Percentiles rank a stretch among this genome's conserved stretches.
Conservation (phyloP, 1,139 yeast species). For the Geotrichum reessii region DNA sequence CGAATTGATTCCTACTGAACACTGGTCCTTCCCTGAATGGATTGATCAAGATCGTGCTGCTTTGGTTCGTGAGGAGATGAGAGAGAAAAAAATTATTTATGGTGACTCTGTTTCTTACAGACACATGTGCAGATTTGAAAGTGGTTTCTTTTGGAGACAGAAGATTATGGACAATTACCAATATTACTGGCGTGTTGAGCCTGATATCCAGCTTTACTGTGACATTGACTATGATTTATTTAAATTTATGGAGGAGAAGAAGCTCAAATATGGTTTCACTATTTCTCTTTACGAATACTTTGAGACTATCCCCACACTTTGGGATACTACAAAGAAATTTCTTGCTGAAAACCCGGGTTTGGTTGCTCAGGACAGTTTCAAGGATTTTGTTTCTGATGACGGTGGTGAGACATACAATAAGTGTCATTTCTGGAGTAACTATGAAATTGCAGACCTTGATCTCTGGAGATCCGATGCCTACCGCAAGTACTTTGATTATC, state of each 20-base stretch:
- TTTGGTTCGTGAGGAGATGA: conserved; percentile 45
- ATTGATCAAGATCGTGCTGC: conserved; percentile 61
- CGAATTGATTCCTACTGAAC: conserved; percentile 61
- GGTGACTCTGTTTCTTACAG: conserved; percentile 66
- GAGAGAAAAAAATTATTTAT: conserved; percentile 50
- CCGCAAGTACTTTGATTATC: conserved; percentile 57
- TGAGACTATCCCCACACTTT: conserved; percentile 73
- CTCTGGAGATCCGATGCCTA: conserved; percentile 71
- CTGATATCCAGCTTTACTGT: conserved; percentile 74
- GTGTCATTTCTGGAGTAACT: conserved; percentile 93
- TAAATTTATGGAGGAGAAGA: conserved; percentile 74
- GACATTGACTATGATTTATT: conserved; percentile 81
- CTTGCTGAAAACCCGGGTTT: conserved; percentile 59
- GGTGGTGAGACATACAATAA: conserved; percentile 62
- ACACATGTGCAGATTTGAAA: conserved; percentile 90
- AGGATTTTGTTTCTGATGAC: conserved; percentile 67
- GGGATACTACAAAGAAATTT: conserved; percentile 71
- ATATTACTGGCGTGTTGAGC: conserved; percentile 96
- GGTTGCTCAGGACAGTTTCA: conserved; percentile 49
- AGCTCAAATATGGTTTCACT: conserved; percentile 72
- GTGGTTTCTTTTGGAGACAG: conserved; percentile 87
- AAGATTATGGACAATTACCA: conserved; percentile 65
- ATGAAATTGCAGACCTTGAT: conserved; percentile 73
- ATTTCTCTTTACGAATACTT: conserved; percentile 79
- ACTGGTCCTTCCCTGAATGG: conserved; percentile 73